Evolutionary conservation across 108 stramenopile genomes (phyloP).

Genomic region (Tribonema minus): DNA sequence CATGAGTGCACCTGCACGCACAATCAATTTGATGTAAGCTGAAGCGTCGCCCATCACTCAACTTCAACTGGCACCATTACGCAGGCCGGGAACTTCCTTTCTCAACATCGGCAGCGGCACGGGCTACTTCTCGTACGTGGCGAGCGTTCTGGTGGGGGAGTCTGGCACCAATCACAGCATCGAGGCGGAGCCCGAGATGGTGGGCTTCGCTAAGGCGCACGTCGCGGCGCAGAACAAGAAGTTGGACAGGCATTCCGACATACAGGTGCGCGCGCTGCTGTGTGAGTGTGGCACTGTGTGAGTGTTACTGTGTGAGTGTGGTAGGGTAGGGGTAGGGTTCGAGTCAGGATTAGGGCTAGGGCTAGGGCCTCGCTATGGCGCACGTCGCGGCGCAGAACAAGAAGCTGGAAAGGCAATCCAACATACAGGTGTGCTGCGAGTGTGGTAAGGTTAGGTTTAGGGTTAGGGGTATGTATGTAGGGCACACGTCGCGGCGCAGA

Average conservation of each 20-base stretch:
- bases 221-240: constrained; percentile 1
- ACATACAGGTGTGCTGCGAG: constrained; percentile 13
- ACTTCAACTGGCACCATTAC: too few species aligned
- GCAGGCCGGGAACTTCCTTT: constrained; percentile 31
- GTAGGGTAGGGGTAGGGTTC: not conserved
- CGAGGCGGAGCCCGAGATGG: constrained; percentile 10
- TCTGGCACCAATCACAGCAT: constrained; percentile 35
- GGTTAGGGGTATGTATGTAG: not conserved
- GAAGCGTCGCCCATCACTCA: too few species aligned
- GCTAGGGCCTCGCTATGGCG: not conserved
- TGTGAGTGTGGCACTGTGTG: not conserved
- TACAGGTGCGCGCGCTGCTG: constrained; percentile 4
- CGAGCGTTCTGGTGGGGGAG: constrained; percentile 21
- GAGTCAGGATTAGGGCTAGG: not conserved
- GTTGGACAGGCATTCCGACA: constrained; percentile 22
- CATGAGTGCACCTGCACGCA: too few species aligned
- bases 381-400: constrained; percentile 8
- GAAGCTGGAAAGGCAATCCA: constrained; percentile 9
- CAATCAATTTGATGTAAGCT: too few species aligned
- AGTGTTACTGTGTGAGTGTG: not conserved
- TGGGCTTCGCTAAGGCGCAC: not conserved
- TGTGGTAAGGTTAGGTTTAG: not conserved
- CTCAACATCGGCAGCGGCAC: constrained; percentile 49
- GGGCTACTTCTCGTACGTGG: constrained; percentile 45
- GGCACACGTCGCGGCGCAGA: constrained; percentile 1